Evolutionary conservation across 169 alveolate species (phyloP).

Genomic region (Plasmodium relictum): DNA sequence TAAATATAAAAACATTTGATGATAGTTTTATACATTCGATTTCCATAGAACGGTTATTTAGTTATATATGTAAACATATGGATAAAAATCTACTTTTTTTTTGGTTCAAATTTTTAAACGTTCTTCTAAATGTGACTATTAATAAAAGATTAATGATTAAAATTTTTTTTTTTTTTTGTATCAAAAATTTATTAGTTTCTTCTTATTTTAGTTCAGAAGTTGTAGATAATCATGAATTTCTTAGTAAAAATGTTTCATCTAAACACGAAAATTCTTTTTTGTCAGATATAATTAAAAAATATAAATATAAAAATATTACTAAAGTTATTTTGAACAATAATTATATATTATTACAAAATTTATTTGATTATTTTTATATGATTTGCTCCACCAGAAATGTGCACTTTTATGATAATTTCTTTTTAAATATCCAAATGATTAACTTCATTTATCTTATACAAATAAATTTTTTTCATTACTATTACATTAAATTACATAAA

Average conservation of each 20-base stretch:
- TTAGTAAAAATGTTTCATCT: constrained; percentile 18
- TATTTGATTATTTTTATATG: constrained; percentile 66
- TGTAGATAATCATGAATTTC: constrained; percentile 32
- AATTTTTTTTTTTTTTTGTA: constrained; percentile 61
- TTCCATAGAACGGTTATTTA: constrained; percentile 70
- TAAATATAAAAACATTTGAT: constrained; percentile 72
- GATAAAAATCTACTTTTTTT: constrained; percentile 51
- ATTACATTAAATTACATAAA: constrained; percentile 16
- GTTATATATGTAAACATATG: constrained; percentile 16
- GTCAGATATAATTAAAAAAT: constrained; percentile 7
- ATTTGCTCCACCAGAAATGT: constrained; percentile 29
- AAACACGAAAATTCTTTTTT: constrained; percentile 29
- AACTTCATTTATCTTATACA: constrained; percentile 47
- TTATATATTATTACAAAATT: constrained; percentile 47
- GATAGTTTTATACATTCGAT: constrained; percentile 59
- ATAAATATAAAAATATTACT: constrained; percentile 26
- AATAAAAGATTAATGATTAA: constrained; percentile 64
- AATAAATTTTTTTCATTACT: constrained; percentile 57
- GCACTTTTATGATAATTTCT: constrained; percentile 56
- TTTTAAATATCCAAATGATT: constrained; percentile 63
- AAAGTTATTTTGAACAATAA: constrained; percentile 32
- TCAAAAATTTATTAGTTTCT: constrained; percentile 32
- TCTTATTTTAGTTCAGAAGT: constrained; percentile 59
- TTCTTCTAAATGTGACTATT: constrained; percentile 62
- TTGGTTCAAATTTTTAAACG: constrained; percentile 75